phyloP scores from a whole-genome alignment of 371 early-diverging fungal species.

The Chytridium lagenaria region DNA sequence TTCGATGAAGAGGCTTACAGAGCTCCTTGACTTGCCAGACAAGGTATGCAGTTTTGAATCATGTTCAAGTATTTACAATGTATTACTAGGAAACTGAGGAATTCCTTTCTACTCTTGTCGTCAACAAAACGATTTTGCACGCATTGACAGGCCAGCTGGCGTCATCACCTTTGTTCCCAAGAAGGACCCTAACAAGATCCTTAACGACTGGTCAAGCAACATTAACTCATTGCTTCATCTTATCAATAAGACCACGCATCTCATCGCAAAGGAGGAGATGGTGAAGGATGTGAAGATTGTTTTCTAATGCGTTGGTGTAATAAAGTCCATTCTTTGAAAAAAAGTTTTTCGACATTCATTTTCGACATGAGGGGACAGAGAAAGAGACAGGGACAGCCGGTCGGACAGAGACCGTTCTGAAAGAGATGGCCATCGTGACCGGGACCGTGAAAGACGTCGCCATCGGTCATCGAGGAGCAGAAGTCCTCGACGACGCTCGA shows the following conservation, averaged over 20 bases:
- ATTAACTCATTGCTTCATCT: slow-evolving; percentile 85
- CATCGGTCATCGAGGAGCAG: slow-evolving; percentile 39
- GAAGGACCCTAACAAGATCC: slow-evolving; percentile 82
- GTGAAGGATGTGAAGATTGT: slow-evolving; percentile 38
- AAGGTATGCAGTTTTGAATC: slow-evolving; percentile 45
- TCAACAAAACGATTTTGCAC: slow-evolving; percentile 91
- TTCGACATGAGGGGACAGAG: too few relatives aligned
- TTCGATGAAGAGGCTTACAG: slow-evolving; percentile 75
- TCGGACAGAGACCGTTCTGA: slow-evolving; percentile 53
- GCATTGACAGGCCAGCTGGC: slow-evolving; percentile 92
- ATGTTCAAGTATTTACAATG: slow-evolving; percentile 3
- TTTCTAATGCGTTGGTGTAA: slow-evolving; percentile 18
- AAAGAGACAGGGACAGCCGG: slow-evolving; percentile 27
- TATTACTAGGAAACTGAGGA: slow-evolving; percentile 78
- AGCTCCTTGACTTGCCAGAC: slow-evolving; percentile 74
- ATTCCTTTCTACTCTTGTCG: slow-evolving; percentile 90
- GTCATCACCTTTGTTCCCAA: slow-evolving; percentile 82
- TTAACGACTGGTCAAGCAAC: slow-evolving; percentile 92
- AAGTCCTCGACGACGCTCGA: slow-evolving; percentile 35
- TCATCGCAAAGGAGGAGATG: slow-evolving; percentile 93
- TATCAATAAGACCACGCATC: slow-evolving; percentile 94
- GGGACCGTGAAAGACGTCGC: slow-evolving; percentile 22
- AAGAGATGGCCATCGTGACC: slow-evolving; percentile 17
- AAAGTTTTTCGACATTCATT: slow-evolving; percentile 1
- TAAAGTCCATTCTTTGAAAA: neutral